Conservation (phyloP, 768 basidiomycete species). For the Leccinum longicurvipes region DNA sequence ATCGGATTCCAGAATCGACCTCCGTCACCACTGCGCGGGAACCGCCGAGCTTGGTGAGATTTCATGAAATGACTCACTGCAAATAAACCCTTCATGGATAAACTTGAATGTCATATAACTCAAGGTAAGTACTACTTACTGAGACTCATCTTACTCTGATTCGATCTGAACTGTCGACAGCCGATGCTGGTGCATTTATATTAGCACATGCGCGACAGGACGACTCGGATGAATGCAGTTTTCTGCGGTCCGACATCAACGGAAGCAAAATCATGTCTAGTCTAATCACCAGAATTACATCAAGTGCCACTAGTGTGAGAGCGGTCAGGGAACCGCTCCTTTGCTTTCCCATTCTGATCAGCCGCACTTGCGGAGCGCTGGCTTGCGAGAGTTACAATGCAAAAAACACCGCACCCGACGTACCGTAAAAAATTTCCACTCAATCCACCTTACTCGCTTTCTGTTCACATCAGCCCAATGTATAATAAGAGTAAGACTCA, state of each 20-base stretch:
- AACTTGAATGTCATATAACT: background rate
- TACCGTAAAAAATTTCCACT: too few relatives aligned
- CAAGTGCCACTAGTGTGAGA: background rate
- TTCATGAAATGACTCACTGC: background rate
- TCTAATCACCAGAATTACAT: conserved; percentile 9
- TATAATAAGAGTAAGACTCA: background rate
- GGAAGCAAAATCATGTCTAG: background rate
- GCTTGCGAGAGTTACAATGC: background rate
- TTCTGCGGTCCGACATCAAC: background rate
- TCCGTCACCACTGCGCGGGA: too few relatives aligned
- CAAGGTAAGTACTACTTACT: conserved; percentile 5
- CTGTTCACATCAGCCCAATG: background rate
- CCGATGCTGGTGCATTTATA: background rate
- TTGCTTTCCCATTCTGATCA: background rate
- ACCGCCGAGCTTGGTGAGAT: too few relatives aligned
- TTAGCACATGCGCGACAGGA: background rate
- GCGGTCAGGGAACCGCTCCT: background rate
- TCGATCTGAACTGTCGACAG: conserved; percentile 1
- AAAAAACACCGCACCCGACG: background rate
- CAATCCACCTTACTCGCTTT: too few relatives aligned
- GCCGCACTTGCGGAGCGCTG: background rate
- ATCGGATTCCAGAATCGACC: background rate
- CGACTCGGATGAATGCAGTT: background rate
- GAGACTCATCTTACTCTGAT: background rate
- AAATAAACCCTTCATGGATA: conserved; percentile 5